Evolutionary conservation across 805 yeast genomes (phyloP), one percentile per base, ranked within the genome.

Genomic region (Candida schatavii): DNA sequence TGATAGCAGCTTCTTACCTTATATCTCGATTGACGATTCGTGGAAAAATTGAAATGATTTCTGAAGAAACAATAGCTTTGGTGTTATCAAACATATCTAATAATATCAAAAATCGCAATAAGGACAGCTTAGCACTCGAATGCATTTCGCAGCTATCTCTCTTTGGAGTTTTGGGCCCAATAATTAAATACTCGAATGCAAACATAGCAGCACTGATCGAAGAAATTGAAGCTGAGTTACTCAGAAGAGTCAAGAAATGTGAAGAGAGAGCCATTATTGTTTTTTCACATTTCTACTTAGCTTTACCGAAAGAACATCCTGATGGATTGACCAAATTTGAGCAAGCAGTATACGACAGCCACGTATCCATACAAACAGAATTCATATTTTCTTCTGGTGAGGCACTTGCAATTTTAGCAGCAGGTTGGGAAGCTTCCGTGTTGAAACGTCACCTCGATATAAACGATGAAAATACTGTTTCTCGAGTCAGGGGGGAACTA

Each of bases 301-400:
- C 20, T 31, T 5, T 31, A 22, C 15, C 11, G 20, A 26, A 22
- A 1, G 22, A 39, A 2, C 41, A 46, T 11, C 14, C 23, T 20
- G 52, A 50, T 2, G 48, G 41, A 5, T 58, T 66, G 14, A 48
- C 51, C 9, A 56, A 67, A 1, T 68, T 67, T 42, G 76, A 83
- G 35, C 56, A 68, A 6, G 49, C 61, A 1, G 52, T 88, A 1
- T 80, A 72, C 50, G 82, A 77, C 3, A 72, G 85, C 0, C 81
- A 84, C 55, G 58, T 56, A 3, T 75, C 88, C 0, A 88, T 85
- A 47, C 88, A 85, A 46, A 68, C 80, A n/a, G 97, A 91, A 46
- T 77, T 70, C 39, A 62, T 84, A 17, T 88, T 91, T 49, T 73
- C 88, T 0, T 74, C 83, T 36, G 97, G 98, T 40, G 98, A 91